phyloP scores from a whole-genome alignment of 2,329 filamentous ascomycete species.

The Chaetomiaceae sp. region DNA sequence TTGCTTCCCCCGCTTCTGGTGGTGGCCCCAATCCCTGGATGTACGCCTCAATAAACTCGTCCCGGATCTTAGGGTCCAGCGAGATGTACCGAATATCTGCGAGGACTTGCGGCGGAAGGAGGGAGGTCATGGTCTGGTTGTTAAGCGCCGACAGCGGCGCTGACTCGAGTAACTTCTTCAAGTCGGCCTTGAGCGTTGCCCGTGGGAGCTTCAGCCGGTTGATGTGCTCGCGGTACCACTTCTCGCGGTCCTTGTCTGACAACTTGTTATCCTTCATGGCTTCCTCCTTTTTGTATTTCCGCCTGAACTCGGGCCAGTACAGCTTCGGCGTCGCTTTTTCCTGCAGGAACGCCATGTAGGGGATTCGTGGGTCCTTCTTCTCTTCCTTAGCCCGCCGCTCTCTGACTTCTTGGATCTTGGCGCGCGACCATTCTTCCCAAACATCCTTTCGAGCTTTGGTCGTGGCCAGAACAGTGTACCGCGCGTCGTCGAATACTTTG shows the following conservation, averaged over 20 bases:
- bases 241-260: conserved; percentile 73
- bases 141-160: conserved; percentile 58
- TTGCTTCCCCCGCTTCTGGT: conserved; percentile 40
- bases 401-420: conserved; percentile 68
- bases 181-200: conserved; percentile 63
- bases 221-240: conserved; percentile 72
- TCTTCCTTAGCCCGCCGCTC: conserved; percentile 69
- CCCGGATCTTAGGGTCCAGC: conserved; percentile 56
- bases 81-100: conserved; percentile 67
- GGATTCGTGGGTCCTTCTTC: conserved; percentile 76
- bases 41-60: conserved; percentile 62
- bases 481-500: conserved; percentile 74
- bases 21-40: conserved; percentile 60
- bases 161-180: conserved; percentile 60
- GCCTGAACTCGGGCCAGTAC: conserved; percentile 95
- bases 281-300: conserved; percentile 79
- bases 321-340: conserved; percentile 82
- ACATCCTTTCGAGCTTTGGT: conserved; percentile 77
- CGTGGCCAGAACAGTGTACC: conserved; percentile 78
- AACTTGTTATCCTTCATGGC: conserved; percentile 72
- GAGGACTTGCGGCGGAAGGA: conserved; percentile 59
- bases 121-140: conserved; percentile 50
- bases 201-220: conserved; percentile 61
- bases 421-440: conserved; percentile 78
- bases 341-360: conserved; percentile 77